phyloP scores from a whole-genome alignment of 2,329 filamentous ascomycete genomes.

The Neofusicoccum kwambonambiense region DNA sequence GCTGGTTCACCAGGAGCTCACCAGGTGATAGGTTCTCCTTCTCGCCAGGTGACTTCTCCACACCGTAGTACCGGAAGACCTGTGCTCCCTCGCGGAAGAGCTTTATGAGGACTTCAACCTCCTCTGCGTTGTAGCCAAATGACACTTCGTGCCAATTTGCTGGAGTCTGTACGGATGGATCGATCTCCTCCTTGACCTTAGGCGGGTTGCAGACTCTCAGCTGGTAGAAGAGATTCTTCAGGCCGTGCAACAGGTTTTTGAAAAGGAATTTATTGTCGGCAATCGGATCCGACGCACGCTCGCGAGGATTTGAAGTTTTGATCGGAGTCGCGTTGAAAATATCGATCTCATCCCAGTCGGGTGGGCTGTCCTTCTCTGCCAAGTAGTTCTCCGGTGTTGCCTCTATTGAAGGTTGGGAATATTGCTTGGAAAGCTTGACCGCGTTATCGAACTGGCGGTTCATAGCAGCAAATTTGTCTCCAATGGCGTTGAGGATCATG shows the following conservation, averaged over 20 bases:
- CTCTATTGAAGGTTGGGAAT: constrained; percentile 64
- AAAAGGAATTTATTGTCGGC: constrained; percentile 98
- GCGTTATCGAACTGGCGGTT: constrained; percentile 94
- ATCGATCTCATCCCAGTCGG: constrained; percentile 97
- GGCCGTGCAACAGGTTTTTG: constrained; percentile 89
- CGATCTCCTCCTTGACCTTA: constrained; percentile 59
- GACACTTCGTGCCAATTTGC: constrained; percentile 94
- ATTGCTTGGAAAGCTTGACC: constrained; percentile 82
- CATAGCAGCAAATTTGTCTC: constrained; percentile 97
- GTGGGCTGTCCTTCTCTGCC: constrained; percentile 74
- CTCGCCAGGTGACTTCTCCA: constrained; percentile 74
- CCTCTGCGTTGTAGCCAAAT: constrained; percentile 94
- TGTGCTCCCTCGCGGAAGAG: constrained; percentile 94
- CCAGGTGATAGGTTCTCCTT: constrained; percentile 76
- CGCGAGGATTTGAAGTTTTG: constrained; percentile 87
- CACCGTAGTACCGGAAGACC: constrained; percentile 95
- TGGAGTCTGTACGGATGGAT: constrained; percentile 69
- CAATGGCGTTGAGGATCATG: constrained; percentile 96
- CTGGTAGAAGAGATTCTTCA: constrained; percentile 97
- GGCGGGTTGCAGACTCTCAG: constrained; percentile 81
- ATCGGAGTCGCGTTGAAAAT: constrained; percentile 97
- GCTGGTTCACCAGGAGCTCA: constrained; percentile 91
- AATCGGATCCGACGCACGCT: constrained; percentile 85
- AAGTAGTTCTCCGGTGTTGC: constrained; percentile 75
- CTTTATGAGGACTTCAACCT: constrained; percentile 94